Conservation (phyloP, 139 green algal species). For the Volvox reticuliferus region DNA sequence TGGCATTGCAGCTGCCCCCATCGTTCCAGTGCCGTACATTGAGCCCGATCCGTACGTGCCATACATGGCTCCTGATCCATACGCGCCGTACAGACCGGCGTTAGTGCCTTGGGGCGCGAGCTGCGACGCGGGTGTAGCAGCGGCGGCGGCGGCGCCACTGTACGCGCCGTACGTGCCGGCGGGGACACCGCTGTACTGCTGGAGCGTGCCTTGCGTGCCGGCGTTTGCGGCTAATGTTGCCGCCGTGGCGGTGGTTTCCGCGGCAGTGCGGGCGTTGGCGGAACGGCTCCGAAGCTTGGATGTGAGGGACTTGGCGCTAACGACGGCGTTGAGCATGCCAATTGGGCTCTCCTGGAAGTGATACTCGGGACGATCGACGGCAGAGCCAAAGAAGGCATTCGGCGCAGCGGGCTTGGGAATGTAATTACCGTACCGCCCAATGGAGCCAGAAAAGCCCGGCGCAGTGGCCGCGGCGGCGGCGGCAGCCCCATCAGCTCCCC, state of each 20-base stretch:
- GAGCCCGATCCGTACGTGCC: background rate
- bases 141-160: too few relatives aligned
- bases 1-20: background rate
- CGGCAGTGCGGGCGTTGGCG: background rate
- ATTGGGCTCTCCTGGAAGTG: background rate
- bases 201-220: background rate
- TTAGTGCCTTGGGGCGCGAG: background rate
- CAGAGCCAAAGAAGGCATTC: slow-evolving; percentile 37
- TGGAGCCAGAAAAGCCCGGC: background rate
- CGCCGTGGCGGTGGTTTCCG: background rate
- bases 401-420: slow-evolving; percentile 34
- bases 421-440: slow-evolving; percentile 7
- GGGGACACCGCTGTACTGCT: background rate
- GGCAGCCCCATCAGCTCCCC: background rate
- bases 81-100: background rate
- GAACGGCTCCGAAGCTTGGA: background rate
- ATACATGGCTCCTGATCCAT: background rate
- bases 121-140: background rate
- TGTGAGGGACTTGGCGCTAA: background rate
- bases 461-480: background rate
- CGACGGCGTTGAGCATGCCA: background rate
- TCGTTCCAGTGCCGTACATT: background rate
- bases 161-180: background rate
- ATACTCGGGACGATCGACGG: slow-evolving; percentile 37
- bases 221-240: slow-evolving; percentile 3